Conservation (phyloP, 148 eudicot species). For the Drosera capensis region DNA sequence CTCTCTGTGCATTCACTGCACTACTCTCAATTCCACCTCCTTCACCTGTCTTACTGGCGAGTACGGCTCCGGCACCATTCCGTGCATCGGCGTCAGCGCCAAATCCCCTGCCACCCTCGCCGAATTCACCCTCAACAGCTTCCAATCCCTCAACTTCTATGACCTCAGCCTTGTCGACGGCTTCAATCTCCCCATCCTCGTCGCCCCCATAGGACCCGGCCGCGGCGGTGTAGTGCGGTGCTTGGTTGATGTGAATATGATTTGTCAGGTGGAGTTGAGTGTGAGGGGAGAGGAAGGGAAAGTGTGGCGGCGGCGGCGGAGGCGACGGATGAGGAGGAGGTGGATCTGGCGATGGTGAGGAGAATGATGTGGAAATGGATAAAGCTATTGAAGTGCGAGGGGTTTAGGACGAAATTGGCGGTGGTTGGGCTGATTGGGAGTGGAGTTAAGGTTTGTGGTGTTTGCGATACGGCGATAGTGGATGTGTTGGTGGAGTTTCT, state of each 20-base stretch:
- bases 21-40: too few relatives aligned
- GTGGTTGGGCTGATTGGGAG: conserved; percentile 34
- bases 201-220: conserved; percentile 41
- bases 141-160: too few relatives aligned
- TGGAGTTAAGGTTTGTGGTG: conserved; percentile 25
- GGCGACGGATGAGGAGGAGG: conserved; percentile 15
- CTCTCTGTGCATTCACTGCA: too few relatives aligned
- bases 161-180: too few relatives aligned
- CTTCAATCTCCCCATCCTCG: conserved; percentile 26
- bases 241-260: too few relatives aligned
- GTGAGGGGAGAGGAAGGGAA: conserved; percentile 29
- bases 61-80: conserved; percentile 35
- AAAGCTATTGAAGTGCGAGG: conserved; percentile 27
- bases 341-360: conserved; percentile 15
- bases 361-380: conserved; percentile 23
- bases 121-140: conserved; percentile 27
- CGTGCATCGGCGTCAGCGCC: conserved; percentile 18
- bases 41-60: conserved; percentile 26
- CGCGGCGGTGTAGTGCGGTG: conserved; percentile 24
- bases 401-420: conserved; percentile 40
- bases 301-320: conserved; percentile 41
- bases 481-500: conserved; percentile 26
- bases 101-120: conserved; percentile 13
- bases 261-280: too few relatives aligned
- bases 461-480: conserved; percentile 24